Evolutionary conservation across 352 stramenopile genomes (phyloP).

Genomic region (Pythium dissimile): DNA sequence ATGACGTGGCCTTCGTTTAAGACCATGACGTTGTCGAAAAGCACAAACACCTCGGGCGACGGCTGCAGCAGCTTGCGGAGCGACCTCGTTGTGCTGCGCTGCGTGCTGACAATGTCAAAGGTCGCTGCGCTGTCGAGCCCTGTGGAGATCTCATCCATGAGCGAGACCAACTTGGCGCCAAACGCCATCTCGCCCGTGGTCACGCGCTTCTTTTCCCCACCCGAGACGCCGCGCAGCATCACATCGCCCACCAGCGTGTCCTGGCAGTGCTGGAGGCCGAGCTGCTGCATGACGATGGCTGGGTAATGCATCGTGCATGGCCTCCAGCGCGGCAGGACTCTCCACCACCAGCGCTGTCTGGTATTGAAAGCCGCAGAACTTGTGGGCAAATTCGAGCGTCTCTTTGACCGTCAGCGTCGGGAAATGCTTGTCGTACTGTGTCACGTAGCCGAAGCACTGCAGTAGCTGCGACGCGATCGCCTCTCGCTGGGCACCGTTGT

Average conservation of each 20-base stretch:
- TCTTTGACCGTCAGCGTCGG: slow-evolving; percentile 32
- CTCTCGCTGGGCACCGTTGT: slow-evolving; percentile 16
- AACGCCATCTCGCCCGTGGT: slow-evolving; percentile 71
- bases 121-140: slow-evolving; percentile 89
- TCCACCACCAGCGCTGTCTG: too few relatives aligned
- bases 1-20: slow-evolving; percentile 23
- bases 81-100: slow-evolving; percentile 30
- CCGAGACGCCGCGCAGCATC: slow-evolving; percentile 40
- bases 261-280: slow-evolving; percentile 35
- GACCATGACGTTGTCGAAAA: slow-evolving; percentile 27
- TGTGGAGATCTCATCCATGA: slow-evolving; percentile 91
- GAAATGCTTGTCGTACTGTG: slow-evolving; percentile 28
- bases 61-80: slow-evolving; percentile 30
- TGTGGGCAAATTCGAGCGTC: slow-evolving; percentile 30
- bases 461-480: slow-evolving; percentile 14
- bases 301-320: slow-evolving; percentile 28
- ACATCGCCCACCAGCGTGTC: slow-evolving; percentile 45
- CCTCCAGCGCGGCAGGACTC: slow-evolving; percentile 1
- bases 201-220: slow-evolving; percentile 43
- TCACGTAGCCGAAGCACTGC: slow-evolving; percentile 25
- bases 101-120: slow-evolving; percentile 80
- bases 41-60: slow-evolving; percentile 23
- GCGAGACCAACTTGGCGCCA: slow-evolving; percentile 53
- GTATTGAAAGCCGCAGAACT: slow-evolving; percentile 17
- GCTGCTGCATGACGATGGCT: slow-evolving; percentile 32